A percentile compares a stretch with the other conserved stretches of the same genome.
These are phyloP conservation scores for Phaeotremella fagi DNA, from an alignment of 768 basidiomycete species.

Conservation along the genomic window DNA sequence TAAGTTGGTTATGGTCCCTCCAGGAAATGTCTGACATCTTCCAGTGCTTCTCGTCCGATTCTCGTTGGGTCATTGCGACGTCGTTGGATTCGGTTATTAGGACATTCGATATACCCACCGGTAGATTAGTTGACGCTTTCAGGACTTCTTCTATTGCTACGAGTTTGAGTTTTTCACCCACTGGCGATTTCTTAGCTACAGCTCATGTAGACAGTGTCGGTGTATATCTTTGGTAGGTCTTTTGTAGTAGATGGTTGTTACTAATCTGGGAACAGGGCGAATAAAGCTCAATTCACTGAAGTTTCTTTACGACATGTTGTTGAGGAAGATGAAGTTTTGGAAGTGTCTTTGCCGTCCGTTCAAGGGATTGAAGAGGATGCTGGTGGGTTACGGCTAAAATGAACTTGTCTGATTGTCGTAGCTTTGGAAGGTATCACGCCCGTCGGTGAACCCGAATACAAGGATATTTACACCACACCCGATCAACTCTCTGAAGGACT, in stretches of 20 bases:
- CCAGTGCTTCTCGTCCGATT: slow-evolving; percentile 91
- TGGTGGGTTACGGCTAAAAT: slow-evolving; percentile 55
- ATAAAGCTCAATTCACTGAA: slow-evolving; percentile 87
- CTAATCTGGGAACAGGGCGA: slow-evolving; percentile 66
- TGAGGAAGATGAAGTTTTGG: slow-evolving; percentile 64
- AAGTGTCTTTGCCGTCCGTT: slow-evolving; percentile 72
- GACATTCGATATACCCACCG: slow-evolving; percentile 93
- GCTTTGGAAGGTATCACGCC: slow-evolving; percentile 69
- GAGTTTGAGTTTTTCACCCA: slow-evolving; percentile 85
- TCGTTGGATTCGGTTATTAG: slow-evolving; percentile 88
- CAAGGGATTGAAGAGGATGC: slow-evolving; percentile 77
- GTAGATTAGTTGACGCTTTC: slow-evolving; percentile 86
- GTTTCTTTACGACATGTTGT: slow-evolving; percentile 73
- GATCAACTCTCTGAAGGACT: slow-evolving; percentile 82
- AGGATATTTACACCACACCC: slow-evolving; percentile 76
- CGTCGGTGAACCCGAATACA: slow-evolving; percentile 57
- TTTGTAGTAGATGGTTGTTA: neutral
- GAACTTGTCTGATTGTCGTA: slow-evolving; percentile 38
- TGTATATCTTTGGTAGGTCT: slow-evolving; percentile 78
- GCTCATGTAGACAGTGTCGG: slow-evolving; percentile 91
- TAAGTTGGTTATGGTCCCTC: slow-evolving; percentile 49
- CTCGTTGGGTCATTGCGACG: slow-evolving; percentile 82
- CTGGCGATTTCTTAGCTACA: slow-evolving; percentile 92
- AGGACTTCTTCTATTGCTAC: slow-evolving; percentile 80
- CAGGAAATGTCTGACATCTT: neutral